Conservation (phyloP, 257 asterid genomes). For the Cordia subcordata region DNA sequence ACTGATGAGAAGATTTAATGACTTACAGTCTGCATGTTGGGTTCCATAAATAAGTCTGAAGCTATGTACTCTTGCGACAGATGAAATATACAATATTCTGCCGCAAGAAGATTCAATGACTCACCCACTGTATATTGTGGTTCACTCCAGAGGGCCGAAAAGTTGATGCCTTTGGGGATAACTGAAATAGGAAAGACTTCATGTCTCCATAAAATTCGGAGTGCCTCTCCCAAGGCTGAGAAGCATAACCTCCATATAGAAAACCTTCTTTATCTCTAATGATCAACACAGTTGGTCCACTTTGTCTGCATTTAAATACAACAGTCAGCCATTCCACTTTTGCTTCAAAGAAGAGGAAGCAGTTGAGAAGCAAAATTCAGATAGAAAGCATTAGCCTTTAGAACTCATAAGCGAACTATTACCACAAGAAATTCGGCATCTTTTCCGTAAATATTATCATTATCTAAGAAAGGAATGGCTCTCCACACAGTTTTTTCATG, state of each 20-base stretch:
- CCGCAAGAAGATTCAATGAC: conserved; percentile 15
- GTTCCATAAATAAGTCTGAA: too few species aligned
- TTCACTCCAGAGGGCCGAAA: conserved; percentile 90
- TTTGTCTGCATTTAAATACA: conserved; percentile 59
- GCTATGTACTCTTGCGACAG: too few species aligned
- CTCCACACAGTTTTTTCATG: too few species aligned
- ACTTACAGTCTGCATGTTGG: too few species aligned
- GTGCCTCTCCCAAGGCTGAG: conserved; percentile 95
- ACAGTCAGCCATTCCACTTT: conserved; percentile 14
- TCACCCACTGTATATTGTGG: conserved; percentile 87
- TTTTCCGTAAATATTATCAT: too few species aligned
- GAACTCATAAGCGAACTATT: background rate
- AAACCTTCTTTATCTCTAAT: conserved; percentile 82
- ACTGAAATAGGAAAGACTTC: conserved; percentile 80
- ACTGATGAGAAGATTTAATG: too few species aligned
- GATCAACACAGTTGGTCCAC: conserved; percentile 69
- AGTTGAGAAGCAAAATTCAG: conserved; percentile 20
- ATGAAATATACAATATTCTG: background rate
- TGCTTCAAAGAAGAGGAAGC: conserved; percentile 4
- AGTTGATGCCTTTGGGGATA: conserved; percentile 70
- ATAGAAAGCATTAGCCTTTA: background rate
- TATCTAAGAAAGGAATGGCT: too few species aligned
- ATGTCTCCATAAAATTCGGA: conserved; percentile 80
- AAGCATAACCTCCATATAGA: conserved; percentile 89
- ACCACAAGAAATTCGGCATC: too few species aligned